Evolutionary conservation across 768 basidiomycete genomes (phyloP), one percentile per base, ranked within the genome.

Genomic region (Lyophyllum semitale): DNA sequence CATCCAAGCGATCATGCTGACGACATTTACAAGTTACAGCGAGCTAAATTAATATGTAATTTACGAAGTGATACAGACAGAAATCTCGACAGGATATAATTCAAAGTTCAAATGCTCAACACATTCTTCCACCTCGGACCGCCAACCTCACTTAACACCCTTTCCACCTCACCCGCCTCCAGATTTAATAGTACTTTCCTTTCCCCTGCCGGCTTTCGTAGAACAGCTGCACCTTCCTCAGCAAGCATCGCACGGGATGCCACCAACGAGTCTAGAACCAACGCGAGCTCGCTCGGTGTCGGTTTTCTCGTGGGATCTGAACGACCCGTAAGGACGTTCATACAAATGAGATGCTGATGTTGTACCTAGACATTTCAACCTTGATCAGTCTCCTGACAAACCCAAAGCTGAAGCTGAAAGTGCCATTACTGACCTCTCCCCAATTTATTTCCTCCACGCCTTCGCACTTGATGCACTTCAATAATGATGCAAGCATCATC

Each of bases 361-460:
- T 85, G 80, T 38, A 95, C 77, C 91, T 53, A 50, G 45, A 48
- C 12, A 51, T 29, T 38, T 47, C n/a, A 20, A 51, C 47, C 40
- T 23, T 27, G 30, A 15, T 43, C 3, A 23, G 8, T 35, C n/a
- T 12, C 12, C 18, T 9, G n/a, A n/a, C n/a, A n/a, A 47, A 18
- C 18, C n/a, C 22, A 38, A 25, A 33, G n/a, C 15, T 20, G 8
- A 33, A 37, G 23, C 25, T n/a, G 17, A 29, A 37, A 51, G 37
- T 51, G 18, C 13, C 4, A 25, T 23, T 13, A 44, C 22, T 57
- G 50, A 94, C 89, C 59, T 92, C 88, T 25, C 81, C 80, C 91
- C 91, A 95, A 62, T 84, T 84, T 45, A 98, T 87, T 72, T 95
- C 93, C 49, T 93, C 88, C 0, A 98, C 81, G 25, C 95, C 95